A percentile compares a stretch with the other conserved stretches of the same genome.
Evolutionary conservation across 2,329 filamentous ascomycete species (phyloP).

Genomic region (Capronia epimyces): DNA sequence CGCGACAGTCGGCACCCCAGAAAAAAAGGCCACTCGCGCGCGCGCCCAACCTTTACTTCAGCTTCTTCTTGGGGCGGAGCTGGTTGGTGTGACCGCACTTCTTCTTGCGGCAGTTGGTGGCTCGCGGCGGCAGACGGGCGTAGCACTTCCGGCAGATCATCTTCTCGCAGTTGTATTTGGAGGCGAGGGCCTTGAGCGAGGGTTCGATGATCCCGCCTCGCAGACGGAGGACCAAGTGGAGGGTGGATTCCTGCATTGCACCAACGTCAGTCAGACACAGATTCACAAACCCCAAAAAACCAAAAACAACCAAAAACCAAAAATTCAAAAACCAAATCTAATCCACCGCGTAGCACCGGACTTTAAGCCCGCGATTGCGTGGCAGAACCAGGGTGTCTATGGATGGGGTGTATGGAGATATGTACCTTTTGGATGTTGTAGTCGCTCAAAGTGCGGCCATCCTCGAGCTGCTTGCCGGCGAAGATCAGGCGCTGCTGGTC

Average conservation of each 20-base stretch:
- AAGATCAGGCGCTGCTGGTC: conserved; percentile 99
- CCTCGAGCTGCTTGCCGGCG: conserved; percentile 97
- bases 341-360: too few species aligned
- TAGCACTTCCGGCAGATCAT: conserved; percentile 99
- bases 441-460: conserved; percentile 91
- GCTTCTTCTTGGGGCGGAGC: conserved; percentile 99
- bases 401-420: conserved; percentile 20
- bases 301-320: background rate
- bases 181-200: conserved; percentile 94
- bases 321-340: too few species aligned
- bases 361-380: too few species aligned
- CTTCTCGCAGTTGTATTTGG: conserved; percentile 99
- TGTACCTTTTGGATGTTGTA: conserved; percentile 99
- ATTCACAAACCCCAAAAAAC: background rate
- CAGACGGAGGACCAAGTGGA: conserved; percentile 96
- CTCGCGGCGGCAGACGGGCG: conserved; percentile 94
- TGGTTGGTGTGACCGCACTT: conserved; percentile 99
- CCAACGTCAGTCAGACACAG: conserved; percentile 17
- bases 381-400: too few species aligned
- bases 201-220: conserved; percentile 99
- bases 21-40: background rate
- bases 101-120: conserved; percentile 99
- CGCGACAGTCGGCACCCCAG: conserved; percentile 25
- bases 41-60: conserved; percentile 62
- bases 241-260: conserved; percentile 82